phyloP scores from a whole-genome alignment of 257 asterid genomes.

The Nicotiana knightiana region DNA sequence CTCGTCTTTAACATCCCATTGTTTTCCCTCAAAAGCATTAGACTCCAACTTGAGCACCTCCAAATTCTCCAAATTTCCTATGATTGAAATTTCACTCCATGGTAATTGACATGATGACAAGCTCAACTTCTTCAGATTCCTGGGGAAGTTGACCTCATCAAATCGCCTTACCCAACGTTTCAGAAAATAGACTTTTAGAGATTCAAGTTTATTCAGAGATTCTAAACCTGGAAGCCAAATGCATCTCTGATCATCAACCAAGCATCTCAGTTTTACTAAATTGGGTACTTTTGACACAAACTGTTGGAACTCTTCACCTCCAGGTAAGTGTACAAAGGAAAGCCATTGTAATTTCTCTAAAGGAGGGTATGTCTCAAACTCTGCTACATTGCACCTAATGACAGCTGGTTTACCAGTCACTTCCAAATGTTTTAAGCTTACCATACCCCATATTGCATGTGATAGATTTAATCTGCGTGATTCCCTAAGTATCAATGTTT shows the following conservation, averaged over 20 bases:
- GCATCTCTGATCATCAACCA: neutral
- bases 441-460: neutral
- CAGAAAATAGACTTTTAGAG: neutral
- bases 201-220: slow-evolving; percentile 1
- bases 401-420: neutral
- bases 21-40: neutral
- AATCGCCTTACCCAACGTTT: neutral
- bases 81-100: neutral
- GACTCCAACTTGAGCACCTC: slow-evolving; percentile 4
- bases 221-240: neutral
- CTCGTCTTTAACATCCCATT: neutral
- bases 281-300: neutral
- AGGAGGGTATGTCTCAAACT: neutral
- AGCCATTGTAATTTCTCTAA: neutral
- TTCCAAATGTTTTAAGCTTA: neutral
- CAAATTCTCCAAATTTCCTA: neutral
- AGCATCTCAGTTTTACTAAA: neutral
- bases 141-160: slow-evolving; percentile 7
- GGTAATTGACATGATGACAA: slow-evolving; percentile 1
- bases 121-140: slow-evolving; percentile 13
- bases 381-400: neutral
- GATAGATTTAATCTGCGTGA: neutral
- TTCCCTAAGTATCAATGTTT: slow-evolving; percentile 1
- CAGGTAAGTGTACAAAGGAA: neutral
- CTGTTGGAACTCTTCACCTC: neutral